Evolutionary conservation across 495 filamentous ascomycete species (phyloP), one percentile per base, ranked within the genome.

Genomic region (Neurospora pannonica): DNA sequence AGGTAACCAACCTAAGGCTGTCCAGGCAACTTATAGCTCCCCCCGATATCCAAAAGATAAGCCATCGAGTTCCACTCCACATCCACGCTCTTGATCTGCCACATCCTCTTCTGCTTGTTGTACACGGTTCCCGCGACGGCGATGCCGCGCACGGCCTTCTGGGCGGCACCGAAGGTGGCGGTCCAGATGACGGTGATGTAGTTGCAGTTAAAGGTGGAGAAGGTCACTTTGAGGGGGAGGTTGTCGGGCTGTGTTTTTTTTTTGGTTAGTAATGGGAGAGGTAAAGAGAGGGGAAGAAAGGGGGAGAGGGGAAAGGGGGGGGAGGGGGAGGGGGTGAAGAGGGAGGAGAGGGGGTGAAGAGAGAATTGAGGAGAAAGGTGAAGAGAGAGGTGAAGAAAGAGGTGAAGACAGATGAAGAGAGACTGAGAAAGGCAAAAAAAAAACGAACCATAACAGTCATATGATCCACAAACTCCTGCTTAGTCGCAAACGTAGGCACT

Each of bases 41-140:
- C 81, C 34, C 78, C 78, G 10, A 81, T 75, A 71, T 81, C 71
- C n/a, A 67, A 8, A 9, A 77, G 13, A 36, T 77, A 82, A 38
- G 75, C 76, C 11, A 80, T 28, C 70, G 21, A 76, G 76, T 81
- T 81, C 74, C 80, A 80, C 79, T 82, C 81, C 19, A 81, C 76
- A 36, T 81, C 80, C 2, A 82, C 38, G 71, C 43, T 74, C 69
- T 70, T 74, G 73, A 82, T 77, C 75, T 78, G 75, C 81, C 81
- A 82, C 38, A 67, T 67, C 54, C 19, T 67, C 54, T 67, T 67
- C 54, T 67, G 36, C 31, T 74, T 70, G 46, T 54, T n/a, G 73
- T 78, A 73, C 48, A 60, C 69, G 1, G 75, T 71, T 34, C 75
- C 71, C 15, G 77, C 72, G 48, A 82, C 79, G 42, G 78, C 76